phyloP scores from a whole-genome alignment of 371 early-diverging fungal species.

The Lichtheimia ornata region DNA sequence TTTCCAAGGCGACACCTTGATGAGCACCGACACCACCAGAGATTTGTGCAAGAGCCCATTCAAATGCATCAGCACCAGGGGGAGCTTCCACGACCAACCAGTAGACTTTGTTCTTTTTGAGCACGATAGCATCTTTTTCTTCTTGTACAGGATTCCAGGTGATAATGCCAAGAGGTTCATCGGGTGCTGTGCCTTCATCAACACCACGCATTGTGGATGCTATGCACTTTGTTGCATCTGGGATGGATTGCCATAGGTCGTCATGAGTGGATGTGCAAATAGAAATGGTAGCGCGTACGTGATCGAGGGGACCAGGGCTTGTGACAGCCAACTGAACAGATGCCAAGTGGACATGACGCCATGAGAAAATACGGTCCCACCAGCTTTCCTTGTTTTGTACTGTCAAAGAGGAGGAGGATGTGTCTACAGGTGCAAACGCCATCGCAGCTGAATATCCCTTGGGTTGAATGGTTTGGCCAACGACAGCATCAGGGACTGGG shows the following conservation, averaged over 20 bases:
- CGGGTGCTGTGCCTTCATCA: not conserved
- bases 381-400: slow-evolving; percentile 27
- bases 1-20: slow-evolving; percentile 9
- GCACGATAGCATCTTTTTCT: slow-evolving; percentile 14
- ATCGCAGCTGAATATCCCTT: slow-evolving; percentile 27
- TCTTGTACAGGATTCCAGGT: slow-evolving; percentile 13
- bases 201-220: slow-evolving; percentile 7
- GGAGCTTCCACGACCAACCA: slow-evolving; percentile 17
- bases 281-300: slow-evolving; percentile 23
- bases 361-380: slow-evolving; percentile 43
- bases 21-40: slow-evolving; percentile 2
- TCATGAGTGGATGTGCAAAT: slow-evolving; percentile 30
- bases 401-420: not conserved
- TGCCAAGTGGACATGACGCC: slow-evolving; percentile 36
- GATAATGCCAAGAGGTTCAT: slow-evolving; percentile 10
- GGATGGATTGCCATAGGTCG: slow-evolving; percentile 18
- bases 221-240: slow-evolving; percentile 16
- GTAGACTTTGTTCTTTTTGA: slow-evolving; percentile 19
- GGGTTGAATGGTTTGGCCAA: slow-evolving; percentile 19
- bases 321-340: slow-evolving; percentile 31
- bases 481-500: slow-evolving; percentile 26
- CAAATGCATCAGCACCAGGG: slow-evolving; percentile 7
- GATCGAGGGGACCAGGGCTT: not conserved
- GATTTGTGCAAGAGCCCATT: slow-evolving; percentile 17
- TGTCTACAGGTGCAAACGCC: slow-evolving; percentile 32